phyloP scores from a whole-genome alignment of 2,329 filamentous ascomycete genomes.

The Colletotrichum lentis region DNA sequence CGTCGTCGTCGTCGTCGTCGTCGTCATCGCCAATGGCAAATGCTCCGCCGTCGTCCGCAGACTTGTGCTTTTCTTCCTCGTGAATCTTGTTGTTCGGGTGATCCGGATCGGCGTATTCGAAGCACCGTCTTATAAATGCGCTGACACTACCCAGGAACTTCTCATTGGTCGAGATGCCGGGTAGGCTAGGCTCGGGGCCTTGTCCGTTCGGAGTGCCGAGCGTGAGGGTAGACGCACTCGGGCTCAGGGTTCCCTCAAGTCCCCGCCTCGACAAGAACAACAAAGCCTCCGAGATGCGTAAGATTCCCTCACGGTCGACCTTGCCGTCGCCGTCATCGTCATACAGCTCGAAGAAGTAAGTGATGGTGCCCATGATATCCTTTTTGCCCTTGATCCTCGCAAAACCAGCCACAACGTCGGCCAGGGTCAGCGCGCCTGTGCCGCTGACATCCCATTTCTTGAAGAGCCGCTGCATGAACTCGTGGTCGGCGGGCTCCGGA shows the following conservation, averaged over 20 bases:
- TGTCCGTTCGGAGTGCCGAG: constrained; percentile 60
- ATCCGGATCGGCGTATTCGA: constrained; percentile 97
- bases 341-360: constrained; percentile 97
- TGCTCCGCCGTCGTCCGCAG: constrained; percentile 52
- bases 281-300: constrained; percentile 92
- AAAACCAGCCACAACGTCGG: constrained; percentile 90
- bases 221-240: constrained; percentile 67
- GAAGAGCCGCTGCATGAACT: constrained; percentile 91
- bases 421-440: constrained; percentile 79
- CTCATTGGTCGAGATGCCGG: constrained; percentile 76
- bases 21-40: constrained; percentile 82
- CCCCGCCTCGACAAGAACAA: constrained; percentile 91
- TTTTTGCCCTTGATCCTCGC: constrained; percentile 90
- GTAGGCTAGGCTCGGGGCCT: constrained; percentile 51
- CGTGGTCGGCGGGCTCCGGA: constrained; percentile 84
- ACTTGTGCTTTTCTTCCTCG: constrained; percentile 43
- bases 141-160: constrained; percentile 91
- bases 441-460: constrained; percentile 85
- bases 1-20: constrained; percentile 56
- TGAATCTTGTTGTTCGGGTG: constrained; percentile 68
- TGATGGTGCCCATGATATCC: constrained; percentile 98
- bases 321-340: constrained; percentile 91
- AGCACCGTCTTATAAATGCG: constrained; percentile 94
- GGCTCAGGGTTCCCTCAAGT: constrained; percentile 76
- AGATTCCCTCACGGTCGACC: constrained; percentile 93